phyloP scores from a whole-genome alignment of 1,284 basidiomycete species.

The Trichosporon ovoides region DNA sequence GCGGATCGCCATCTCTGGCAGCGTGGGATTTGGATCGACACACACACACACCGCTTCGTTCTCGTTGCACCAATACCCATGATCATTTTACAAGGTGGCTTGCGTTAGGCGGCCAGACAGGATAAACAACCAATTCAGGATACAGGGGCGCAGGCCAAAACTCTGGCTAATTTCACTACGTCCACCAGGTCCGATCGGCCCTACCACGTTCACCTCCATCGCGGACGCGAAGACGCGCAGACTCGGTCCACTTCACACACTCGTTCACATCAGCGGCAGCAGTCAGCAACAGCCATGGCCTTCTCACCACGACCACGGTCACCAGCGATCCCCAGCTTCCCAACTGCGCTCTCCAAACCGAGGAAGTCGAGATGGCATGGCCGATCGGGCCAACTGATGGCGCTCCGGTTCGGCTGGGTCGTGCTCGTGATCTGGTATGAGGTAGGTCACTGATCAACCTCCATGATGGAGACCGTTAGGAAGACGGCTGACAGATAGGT shows the following conservation, averaged over 20 bases:
- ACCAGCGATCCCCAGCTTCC: background rate
- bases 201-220: background rate
- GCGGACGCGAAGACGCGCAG: no score
- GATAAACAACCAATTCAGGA: background rate
- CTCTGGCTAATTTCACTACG: background rate
- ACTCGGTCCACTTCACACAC: no score
- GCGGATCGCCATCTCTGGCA: no score
- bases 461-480: conserved; percentile 10
- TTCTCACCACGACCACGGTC: background rate
- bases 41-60: no score
- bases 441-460: conserved; percentile 53
- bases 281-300: conserved; percentile 5
- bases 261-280: background rate
- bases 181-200: background rate
- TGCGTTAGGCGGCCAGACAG: background rate
- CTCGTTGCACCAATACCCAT: background rate
- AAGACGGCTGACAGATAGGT: conserved; percentile 26
- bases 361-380: conserved; percentile 29
- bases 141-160: background rate
- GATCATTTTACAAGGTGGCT: background rate
- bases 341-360: conserved; percentile 2
- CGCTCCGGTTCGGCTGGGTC: conserved; percentile 58
- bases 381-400: conserved; percentile 38
- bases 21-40: no score
- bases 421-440: conserved; percentile 68